phyloP scores from a whole-genome alignment of 2,329 filamentous ascomycete genomes.

The Penicillium sp. region DNA sequence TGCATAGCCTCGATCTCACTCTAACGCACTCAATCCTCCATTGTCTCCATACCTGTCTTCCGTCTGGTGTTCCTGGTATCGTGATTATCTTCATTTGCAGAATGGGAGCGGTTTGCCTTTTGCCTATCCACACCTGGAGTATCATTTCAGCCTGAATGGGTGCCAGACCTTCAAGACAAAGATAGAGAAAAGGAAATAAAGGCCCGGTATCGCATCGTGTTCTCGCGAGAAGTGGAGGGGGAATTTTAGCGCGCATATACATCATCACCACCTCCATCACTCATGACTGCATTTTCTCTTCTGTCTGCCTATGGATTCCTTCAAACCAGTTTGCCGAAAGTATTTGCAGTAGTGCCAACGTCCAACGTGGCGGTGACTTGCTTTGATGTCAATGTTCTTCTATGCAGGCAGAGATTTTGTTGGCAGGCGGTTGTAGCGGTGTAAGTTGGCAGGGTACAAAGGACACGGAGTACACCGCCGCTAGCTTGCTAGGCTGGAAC shows the following conservation, averaged over 20 bases:
- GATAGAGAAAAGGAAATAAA: background rate
- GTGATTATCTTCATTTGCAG: background rate
- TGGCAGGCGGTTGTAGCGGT: slow-evolving; percentile 27
- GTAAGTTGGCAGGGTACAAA: slow-evolving; percentile 1
- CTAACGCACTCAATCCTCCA: background rate
- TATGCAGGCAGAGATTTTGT: background rate
- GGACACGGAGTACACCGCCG: background rate
- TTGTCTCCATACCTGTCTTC: background rate
- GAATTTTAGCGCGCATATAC: slow-evolving; percentile 11
- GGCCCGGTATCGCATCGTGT: background rate
- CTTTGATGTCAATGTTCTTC: slow-evolving; percentile 1
- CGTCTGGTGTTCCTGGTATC: background rate
- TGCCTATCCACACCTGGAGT: background rate
- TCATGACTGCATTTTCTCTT: slow-evolving; percentile 5
- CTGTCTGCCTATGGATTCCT: background rate
- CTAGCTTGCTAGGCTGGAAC: background rate
- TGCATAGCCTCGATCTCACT: background rate
- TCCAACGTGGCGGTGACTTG: slow-evolving; percentile 32
- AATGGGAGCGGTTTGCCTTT: background rate
- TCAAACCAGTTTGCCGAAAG: slow-evolving; percentile 7
- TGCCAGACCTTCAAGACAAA: background rate
- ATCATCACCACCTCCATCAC: slow-evolving; percentile 3
- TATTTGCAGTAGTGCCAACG: slow-evolving; percentile 28
- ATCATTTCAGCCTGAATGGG: background rate
- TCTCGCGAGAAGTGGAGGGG: background rate